These are phyloP conservation scores for Russula virescens DNA, from an alignment of 768 basidiomycete species.

Conservation along the genomic window DNA sequence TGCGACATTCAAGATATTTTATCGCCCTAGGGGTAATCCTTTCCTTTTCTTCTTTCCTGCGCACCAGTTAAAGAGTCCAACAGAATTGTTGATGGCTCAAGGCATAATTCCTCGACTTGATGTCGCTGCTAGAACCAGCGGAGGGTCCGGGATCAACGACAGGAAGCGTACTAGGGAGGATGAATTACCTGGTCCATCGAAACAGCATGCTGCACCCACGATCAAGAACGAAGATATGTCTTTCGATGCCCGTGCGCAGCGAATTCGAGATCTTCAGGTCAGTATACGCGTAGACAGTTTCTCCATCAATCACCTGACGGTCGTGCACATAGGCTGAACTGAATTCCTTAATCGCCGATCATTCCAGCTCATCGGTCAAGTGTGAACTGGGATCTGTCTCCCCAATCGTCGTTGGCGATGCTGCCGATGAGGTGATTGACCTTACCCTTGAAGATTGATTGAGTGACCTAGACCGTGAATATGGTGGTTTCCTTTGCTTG, in stretches of 20 bases:
- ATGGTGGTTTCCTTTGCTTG: background rate
- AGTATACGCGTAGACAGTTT: background rate
- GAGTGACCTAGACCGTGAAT: background rate
- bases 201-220: background rate
- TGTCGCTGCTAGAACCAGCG: background rate
- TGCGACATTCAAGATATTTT: conserved; percentile 9
- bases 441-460: conserved; percentile 15
- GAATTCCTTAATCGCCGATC: background rate
- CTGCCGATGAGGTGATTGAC: conserved; percentile 6
- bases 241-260: background rate
- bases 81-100: conserved; percentile 15
- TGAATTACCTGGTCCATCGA: conserved; percentile 1
- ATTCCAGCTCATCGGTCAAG: conserved; percentile 4
- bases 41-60: background rate
- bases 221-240: background rate
- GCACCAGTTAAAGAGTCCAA: background rate
- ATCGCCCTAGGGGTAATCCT: conserved; percentile 15
- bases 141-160: background rate
- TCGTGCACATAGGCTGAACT: conserved; percentile 4
- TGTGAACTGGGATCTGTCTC: conserved; percentile 3
- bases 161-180: conserved; percentile 12
- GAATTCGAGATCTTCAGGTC: conserved; percentile 15
- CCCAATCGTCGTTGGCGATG: background rate
- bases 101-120: conserved; percentile 1
- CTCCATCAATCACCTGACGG: background rate